Evolutionary conservation across 495 filamentous ascomycete genomes (phyloP).

Genomic region (Mytilinidion resinicola): DNA sequence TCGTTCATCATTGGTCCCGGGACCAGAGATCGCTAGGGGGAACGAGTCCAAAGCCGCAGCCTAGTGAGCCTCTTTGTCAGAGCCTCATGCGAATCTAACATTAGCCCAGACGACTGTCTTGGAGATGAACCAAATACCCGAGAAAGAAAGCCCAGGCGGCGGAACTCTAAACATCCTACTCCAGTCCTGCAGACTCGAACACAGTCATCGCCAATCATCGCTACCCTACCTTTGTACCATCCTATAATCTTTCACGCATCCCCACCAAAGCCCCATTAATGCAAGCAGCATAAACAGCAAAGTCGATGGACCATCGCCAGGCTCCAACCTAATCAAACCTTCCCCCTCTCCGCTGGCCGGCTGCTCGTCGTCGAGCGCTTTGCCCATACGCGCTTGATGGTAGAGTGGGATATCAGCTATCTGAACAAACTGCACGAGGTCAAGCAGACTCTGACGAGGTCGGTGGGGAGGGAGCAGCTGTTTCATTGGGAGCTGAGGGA

Average conservation of each 20-base stretch:
- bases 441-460: conserved; percentile 1
- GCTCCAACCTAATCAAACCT: conserved; percentile 1
- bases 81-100: no score
- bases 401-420: conserved; percentile 4
- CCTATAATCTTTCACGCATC: no score
- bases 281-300: not conserved
- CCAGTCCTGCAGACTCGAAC: not conserved
- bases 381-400: conserved; percentile 1
- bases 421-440: conserved; percentile 9
- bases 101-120: no score
- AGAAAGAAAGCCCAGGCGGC: not conserved
- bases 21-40: not conserved
- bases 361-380: conserved; percentile 9
- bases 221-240: not conserved
- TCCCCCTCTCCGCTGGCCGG: not conserved
- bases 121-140: no score
- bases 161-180: not conserved
- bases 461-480: conserved; percentile 7
- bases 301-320: not conserved
- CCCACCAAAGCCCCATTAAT: not conserved
- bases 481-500: conserved; percentile 10
- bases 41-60: not conserved
- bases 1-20: not conserved
- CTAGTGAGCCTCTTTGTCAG: not conserved
- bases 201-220: not conserved